These are phyloP conservation scores for Viola odorata DNA, from an alignment of 345 rosid genomes.

Conservation along the genomic window DNA sequence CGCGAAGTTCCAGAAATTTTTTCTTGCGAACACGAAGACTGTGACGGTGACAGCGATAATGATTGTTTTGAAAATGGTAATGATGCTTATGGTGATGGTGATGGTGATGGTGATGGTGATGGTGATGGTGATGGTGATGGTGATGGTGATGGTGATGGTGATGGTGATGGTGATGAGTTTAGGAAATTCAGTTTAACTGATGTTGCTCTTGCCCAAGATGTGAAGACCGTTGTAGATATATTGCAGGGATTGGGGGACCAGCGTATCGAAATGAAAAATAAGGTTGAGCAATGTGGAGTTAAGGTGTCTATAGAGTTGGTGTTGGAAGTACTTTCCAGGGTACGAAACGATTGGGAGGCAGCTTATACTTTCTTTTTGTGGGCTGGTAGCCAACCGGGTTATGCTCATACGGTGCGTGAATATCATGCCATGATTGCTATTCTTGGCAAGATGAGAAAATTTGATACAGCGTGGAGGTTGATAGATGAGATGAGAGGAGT, in stretches of 20 bases:
- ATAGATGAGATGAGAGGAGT: conserved; percentile 78
- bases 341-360: conserved; percentile 80
- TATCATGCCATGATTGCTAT: conserved; percentile 76
- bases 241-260: conserved; percentile 31
- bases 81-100: conserved; percentile 15
- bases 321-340: conserved; percentile 60
- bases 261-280: conserved; percentile 37
- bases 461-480: conserved; percentile 83
- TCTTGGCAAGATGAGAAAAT: conserved; percentile 83
- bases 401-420: conserved; percentile 52
- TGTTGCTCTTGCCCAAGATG: conserved; percentile 36
- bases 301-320: conserved; percentile 53
- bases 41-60: not conserved
- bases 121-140: conserved; percentile 20
- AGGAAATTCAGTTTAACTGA: conserved; percentile 11
- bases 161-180: conserved; percentile 18
- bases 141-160: conserved; percentile 28
- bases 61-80: not conserved
- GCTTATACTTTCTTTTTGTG: conserved; percentile 82
- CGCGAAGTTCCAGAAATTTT: not conserved
- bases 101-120: conserved; percentile 23
- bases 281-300: conserved; percentile 54
- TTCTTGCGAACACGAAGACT: no score
- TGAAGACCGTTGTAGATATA: conserved; percentile 33
- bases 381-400: conserved; percentile 65